phyloP scores from a whole-genome alignment of 2,329 filamentous ascomycete species.

The Calonectria hongkongensis region DNA sequence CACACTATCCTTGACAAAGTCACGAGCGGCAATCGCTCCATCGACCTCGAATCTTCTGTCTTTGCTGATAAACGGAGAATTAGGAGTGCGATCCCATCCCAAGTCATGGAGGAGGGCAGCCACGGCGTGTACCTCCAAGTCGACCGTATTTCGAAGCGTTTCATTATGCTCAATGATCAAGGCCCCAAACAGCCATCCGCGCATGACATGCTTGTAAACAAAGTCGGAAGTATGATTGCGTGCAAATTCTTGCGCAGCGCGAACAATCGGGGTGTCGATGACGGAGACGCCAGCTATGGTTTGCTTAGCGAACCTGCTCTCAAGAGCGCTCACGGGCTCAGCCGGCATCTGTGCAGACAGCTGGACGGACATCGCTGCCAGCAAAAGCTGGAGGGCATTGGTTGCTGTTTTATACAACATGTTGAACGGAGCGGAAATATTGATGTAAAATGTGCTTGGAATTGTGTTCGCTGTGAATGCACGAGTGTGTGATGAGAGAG shows the following conservation, averaged over 20 bases:
- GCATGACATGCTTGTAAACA: slow-evolving; percentile 44
- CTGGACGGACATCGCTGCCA: not conserved
- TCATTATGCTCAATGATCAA: slow-evolving; percentile 34
- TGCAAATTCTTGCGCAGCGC: slow-evolving; percentile 19
- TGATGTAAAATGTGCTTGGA: not conserved
- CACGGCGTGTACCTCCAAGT: slow-evolving; percentile 38
- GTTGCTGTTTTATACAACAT: not conserved
- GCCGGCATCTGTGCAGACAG: not conserved
- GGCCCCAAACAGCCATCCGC: slow-evolving; percentile 32
- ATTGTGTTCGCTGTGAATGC: not conserved
- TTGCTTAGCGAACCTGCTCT: not conserved
- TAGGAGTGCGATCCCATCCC: slow-evolving; percentile 39
- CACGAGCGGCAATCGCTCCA: slow-evolving; percentile 40
- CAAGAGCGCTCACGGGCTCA: not conserved
- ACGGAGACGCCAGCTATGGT: slow-evolving; percentile 29
- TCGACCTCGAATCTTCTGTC: slow-evolving; percentile 46
- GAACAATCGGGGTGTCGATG: slow-evolving; percentile 35
- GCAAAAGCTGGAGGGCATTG: not conserved
- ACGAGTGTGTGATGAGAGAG: no score
- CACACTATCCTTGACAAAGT: slow-evolving; percentile 18
- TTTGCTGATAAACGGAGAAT: slow-evolving; percentile 24
- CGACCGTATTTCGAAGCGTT: slow-evolving; percentile 11
- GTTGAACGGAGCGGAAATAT: not conserved
- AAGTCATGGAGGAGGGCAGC: slow-evolving; percentile 41
- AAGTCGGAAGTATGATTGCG: slow-evolving; percentile 27